Evolutionary conservation across 2,329 filamentous ascomycete genomes (phyloP).

Genomic region (Colletotrichum coccodes): DNA sequence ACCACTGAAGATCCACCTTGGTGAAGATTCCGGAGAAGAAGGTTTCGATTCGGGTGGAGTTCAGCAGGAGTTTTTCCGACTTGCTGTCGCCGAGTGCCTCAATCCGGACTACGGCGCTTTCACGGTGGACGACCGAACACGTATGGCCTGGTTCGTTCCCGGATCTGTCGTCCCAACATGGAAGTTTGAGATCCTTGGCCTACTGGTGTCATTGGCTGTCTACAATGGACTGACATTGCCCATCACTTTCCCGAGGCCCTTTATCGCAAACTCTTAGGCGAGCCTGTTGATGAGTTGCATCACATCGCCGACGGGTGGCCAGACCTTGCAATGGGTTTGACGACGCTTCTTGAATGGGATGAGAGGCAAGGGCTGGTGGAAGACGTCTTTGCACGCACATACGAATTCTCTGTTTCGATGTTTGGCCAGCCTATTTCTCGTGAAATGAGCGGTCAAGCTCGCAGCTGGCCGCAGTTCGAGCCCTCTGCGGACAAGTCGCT

Average conservation of each 20-base stretch:
- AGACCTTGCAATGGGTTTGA: slow-evolving; percentile 79
- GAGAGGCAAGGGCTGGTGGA: slow-evolving; percentile 79
- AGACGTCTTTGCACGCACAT: slow-evolving; percentile 85
- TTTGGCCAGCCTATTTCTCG: slow-evolving; percentile 67
- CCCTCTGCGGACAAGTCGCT: slow-evolving; percentile 39
- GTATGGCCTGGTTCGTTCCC: slow-evolving; percentile 89
- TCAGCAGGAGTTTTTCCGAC: slow-evolving; percentile 93
- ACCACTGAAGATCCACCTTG: slow-evolving; percentile 88
- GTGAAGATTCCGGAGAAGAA: slow-evolving; percentile 84
- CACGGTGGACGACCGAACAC: slow-evolving; percentile 78
- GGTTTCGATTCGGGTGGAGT: slow-evolving; percentile 95
- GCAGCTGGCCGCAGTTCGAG: slow-evolving; percentile 65
- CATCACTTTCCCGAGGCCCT: slow-evolving; percentile 86
- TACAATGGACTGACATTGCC: slow-evolving; percentile 95
- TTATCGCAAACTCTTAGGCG: slow-evolving; percentile 81
- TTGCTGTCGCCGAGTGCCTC: slow-evolving; percentile 83
- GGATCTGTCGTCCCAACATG: slow-evolving; percentile 84
- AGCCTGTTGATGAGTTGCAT: slow-evolving; percentile 75
- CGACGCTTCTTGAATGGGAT: slow-evolving; percentile 79
- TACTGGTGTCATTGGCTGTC: slow-evolving; percentile 88
- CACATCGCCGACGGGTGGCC: slow-evolving; percentile 92
- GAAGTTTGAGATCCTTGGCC: slow-evolving; percentile 89
- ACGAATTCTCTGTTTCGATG: slow-evolving; percentile 79
- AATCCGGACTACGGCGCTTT: slow-evolving; percentile 84
- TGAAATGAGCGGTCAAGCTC: slow-evolving; percentile 59